Conservation (phyloP, 768 basidiomycete genomes). For the Gautieria morchelliformis region DNA sequence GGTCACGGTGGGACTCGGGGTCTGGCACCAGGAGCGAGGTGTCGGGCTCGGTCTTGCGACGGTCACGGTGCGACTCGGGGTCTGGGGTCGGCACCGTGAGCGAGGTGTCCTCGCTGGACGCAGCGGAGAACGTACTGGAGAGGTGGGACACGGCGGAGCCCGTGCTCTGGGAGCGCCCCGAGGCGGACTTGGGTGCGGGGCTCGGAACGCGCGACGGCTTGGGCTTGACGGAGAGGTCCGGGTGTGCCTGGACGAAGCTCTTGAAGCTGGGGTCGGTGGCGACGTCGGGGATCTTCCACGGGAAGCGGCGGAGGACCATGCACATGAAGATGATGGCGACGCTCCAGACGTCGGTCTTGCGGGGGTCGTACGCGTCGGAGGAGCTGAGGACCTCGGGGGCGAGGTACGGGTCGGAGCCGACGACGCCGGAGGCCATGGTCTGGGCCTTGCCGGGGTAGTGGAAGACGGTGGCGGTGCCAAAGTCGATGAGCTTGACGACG, state of each 20-base stretch:
- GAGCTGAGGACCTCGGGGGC: constrained; percentile 88
- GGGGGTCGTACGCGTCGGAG: constrained; percentile 79
- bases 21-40: no score
- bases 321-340: constrained; percentile 98
- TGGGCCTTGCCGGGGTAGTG: constrained; percentile 90
- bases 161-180: not conserved
- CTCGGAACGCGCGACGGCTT: not conserved
- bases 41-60: no score
- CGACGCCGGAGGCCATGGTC: constrained; percentile 76
- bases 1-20: no score
- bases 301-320: constrained; percentile 95
- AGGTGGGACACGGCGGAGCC: not conserved
- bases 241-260: constrained; percentile 88
- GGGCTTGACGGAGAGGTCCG: constrained; percentile 57
- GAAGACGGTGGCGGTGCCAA: constrained; percentile 99
- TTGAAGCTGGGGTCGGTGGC: constrained; percentile 89
- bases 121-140: not conserved
- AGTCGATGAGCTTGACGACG: constrained; percentile 97
- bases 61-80: not conserved
- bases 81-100: constrained; percentile 7
- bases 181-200: not conserved
- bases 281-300: constrained; percentile 96
- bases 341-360: constrained; percentile 98
- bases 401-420: constrained; percentile 96
- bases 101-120: constrained; percentile 1